Base-by-base conservation (phyloP, 768 basidiomycete species). In the Coprinellus aureogranulatus region DNA sequence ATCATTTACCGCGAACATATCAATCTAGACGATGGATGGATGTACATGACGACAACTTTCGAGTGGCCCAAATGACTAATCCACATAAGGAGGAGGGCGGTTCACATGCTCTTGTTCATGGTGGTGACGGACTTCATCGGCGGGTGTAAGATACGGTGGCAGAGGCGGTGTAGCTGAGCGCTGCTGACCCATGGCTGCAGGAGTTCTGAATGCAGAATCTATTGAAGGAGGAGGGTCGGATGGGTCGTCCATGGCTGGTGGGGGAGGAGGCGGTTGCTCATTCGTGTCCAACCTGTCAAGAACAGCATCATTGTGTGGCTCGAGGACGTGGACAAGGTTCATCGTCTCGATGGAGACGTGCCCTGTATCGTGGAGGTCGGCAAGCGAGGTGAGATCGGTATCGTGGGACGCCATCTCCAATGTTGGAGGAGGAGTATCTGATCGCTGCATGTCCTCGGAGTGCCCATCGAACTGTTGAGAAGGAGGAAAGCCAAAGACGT, bases 141-240 rank as follows among this genome's bases (percentile, higher is more conserved):
- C 81, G 25, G 85, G 81, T 45, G 85, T 81, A 56, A 86, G 78
- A 71, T 92, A 92, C 16, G 90, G 90, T 10, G 90, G 90, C 14
- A 58, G 47, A 26, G 57, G 90, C 88, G n/a, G 90, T 88, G 64
- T 86, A 75, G 31, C 78, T 79, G 65, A 83, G 78, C 41, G 77
- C 67, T 56, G 77, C 67, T 56, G 75, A 61, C 57, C 65, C 41
- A 72, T 60, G n/a, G 65, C 62, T 34, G 71, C 73, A n/a, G 81
- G 82, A 16, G 77, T 77, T 54, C 81, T 79, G 65, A 88, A 91
- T 49, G 85, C 87, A 9, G 89, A 91, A 70, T 94, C 89, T 63
- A 94, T 94, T 5, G 89, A 90, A 12, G 92, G 92, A 4, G 92
- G 92, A 22, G 91, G 92, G 68, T 94, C 92, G 2, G 86, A 87